A percentile compares a stretch with the other conserved stretches of the same genome.
phyloP scores from a whole-genome alignment of 768 basidiomycete species.

The Pholiota conissans region DNA sequence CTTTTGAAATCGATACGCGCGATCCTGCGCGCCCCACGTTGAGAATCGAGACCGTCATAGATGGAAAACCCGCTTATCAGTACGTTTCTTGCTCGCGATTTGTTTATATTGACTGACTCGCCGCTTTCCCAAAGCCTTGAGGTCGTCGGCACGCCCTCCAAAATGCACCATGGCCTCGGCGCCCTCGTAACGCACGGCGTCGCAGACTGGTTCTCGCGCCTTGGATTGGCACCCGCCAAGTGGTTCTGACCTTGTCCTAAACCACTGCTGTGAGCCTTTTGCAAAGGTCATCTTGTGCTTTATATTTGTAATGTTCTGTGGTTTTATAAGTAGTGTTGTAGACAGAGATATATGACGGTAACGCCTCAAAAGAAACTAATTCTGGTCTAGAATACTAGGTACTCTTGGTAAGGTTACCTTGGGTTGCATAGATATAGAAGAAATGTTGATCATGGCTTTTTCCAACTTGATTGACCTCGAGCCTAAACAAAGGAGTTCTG shows the following conservation, averaged over 20 bases:
- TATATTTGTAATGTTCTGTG: no score
- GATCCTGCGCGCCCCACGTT: conserved; percentile 50
- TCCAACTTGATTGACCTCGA: no score
- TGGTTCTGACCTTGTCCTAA: conserved; percentile 59
- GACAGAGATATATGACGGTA: no score
- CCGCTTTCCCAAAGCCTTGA: conserved; percentile 36
- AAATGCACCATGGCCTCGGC: conserved; percentile 27
- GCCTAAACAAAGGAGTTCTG: no score
- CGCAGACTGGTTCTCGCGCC: conserved; percentile 53
- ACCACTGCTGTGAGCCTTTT: no score
- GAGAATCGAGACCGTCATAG: conserved; percentile 57
- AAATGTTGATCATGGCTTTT: no score
- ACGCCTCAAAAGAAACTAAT: no score
- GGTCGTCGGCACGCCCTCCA: conserved; percentile 42
- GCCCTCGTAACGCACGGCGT: conserved; percentile 48
- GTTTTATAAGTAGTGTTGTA: no score
- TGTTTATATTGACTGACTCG: background rate
- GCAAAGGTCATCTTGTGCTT: no score
- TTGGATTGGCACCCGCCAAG: conserved; percentile 52
- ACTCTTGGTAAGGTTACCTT: no score
- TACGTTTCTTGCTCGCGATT: conserved; percentile 24
- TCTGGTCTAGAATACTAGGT: no score
- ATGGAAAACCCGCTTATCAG: conserved; percentile 56
- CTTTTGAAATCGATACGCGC: conserved; percentile 69
- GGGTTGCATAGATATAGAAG: no score